Base-by-base conservation (phyloP, 768 basidiomycete species). In the Kwoniella newhampshirensis region DNA sequence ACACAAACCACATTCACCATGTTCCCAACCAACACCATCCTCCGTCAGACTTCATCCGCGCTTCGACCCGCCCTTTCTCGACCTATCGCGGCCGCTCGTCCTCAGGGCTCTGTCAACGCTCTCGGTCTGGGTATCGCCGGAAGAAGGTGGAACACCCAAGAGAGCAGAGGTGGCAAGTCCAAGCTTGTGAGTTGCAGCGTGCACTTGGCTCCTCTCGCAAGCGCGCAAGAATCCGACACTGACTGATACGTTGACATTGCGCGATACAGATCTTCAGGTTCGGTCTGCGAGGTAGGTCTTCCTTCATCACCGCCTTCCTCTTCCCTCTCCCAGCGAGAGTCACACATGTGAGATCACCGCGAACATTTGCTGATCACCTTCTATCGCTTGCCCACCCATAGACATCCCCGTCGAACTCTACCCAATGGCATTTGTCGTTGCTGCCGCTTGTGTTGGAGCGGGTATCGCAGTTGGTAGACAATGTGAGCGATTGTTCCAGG, bases 351-450 rank as follows among this genome's bases (percentile, higher is more conserved):
- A 32, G n/a, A n/a, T n/a, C n/a, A n/a, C n/a, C n/a, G n/a, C n/a
- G n/a, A n/a, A 12, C 9, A 11, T 27, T 25, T 45, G 3, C 30
- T 49, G 30, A 37, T n/a, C n/a, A 9, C 30, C 26, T n/a, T n/a
- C n/a, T n/a, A n/a, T n/a, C 36, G 4, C 18, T 43, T 9, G 12
- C 25, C 12, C 27, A 2, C 18, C 21, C 47, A 1, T 37, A 73
- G 74, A 75, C 51, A 63, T 75, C 37, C 74, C 72, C 42, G 68
- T 75, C 52, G 74, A 75, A 60, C 70, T 75, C 27, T 75, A 75
- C 64, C 74, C 74, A 21, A 75, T 75, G 66, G 67, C 63, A 13
- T 68, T 74, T 46, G 66, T 72, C 48, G 72, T 74, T 13, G 66
- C 56, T 36, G 72, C 69, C 39, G 74, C 70, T 23, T 60, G 67